These are phyloP conservation scores for Cicer judaicum DNA, from an alignment of 306 rosid genomes.

Conservation along the genomic window DNA sequence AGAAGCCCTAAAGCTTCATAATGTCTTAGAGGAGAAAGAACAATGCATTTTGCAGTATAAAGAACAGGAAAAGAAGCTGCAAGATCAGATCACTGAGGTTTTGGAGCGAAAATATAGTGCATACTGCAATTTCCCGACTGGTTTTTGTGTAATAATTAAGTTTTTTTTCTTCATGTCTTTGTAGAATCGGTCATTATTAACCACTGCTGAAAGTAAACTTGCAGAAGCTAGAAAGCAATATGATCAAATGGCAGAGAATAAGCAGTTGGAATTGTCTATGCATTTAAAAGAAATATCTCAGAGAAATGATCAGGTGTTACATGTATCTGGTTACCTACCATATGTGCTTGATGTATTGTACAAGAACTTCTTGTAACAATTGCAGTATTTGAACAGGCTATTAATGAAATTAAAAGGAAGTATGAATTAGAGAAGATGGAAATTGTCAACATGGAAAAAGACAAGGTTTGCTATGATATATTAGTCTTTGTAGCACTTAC, in stretches of 20 bases:
- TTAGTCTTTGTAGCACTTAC: constrained; percentile 38
- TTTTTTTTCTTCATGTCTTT: constrained; percentile 39
- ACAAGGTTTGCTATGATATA: constrained; percentile 68
- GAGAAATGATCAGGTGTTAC: constrained; percentile 89
- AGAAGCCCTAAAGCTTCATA: constrained; percentile 60
- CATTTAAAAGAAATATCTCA: constrained; percentile 93
- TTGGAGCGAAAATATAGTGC: constrained; percentile 43
- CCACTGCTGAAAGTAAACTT: constrained; percentile 73
- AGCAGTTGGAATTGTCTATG: constrained; percentile 79
- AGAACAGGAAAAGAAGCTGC: constrained; percentile 77
- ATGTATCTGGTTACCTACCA: constrained; percentile 37
- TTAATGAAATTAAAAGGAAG: constrained; percentile 83
- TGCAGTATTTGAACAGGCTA: constrained; percentile 64
- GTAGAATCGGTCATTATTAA: constrained; percentile 66
- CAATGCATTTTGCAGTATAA: constrained; percentile 57
- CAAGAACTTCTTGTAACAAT: constrained; percentile 46
- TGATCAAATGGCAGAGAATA: constrained; percentile 78
- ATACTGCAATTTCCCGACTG: constrained; percentile 21
- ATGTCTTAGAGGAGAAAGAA: constrained; percentile 68
- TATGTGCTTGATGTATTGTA: constrained; percentile 31
- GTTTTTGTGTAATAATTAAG: constrained; percentile 30
- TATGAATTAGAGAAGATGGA: constrained; percentile 89
- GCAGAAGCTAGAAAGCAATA: constrained; percentile 77
- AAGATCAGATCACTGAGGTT: constrained; percentile 77
- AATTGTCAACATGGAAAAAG: constrained; percentile 73